Conservation (phyloP, 1,284 basidiomycete genomes). For the Schizopora paradoxa region DNA sequence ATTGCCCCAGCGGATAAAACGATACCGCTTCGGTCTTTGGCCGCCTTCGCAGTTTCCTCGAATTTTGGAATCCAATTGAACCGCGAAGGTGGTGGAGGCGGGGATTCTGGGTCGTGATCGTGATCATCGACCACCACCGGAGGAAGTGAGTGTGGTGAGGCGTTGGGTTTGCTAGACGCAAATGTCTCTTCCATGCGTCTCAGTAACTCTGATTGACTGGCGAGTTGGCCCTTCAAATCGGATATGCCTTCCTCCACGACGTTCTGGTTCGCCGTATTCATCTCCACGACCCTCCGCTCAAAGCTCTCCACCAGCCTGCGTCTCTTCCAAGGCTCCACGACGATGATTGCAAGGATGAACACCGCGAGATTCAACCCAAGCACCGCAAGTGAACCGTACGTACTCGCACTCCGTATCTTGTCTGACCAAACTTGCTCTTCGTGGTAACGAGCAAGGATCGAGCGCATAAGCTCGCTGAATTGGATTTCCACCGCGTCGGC, state of each 20-base stretch:
- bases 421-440: constrained; percentile 98
- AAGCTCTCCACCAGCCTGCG: constrained; percentile 78
- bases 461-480: constrained; percentile 80
- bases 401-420: constrained; percentile 90
- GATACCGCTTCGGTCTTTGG: too few species aligned
- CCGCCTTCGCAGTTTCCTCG: too few species aligned
- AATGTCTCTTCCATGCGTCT: too few species aligned
- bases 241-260: constrained; percentile 43
- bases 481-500: constrained; percentile 80
- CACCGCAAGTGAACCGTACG: constrained; percentile 81
- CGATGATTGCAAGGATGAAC: constrained; percentile 79
- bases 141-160: too few species aligned
- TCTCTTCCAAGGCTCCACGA: constrained; percentile 94
- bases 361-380: constrained; percentile 83
- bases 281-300: constrained; percentile 76
- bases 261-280: constrained; percentile 53
- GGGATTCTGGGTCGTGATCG: too few species aligned
- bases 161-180: too few species aligned
- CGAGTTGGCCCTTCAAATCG: constrained; percentile 46
- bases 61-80: too few species aligned
- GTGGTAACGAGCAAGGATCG: constrained; percentile 86
- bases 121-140: too few species aligned
- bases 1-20: too few species aligned
- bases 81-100: too few species aligned
- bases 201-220: constrained; percentile 42